A percentile compares a stretch with the other conserved stretches of the same genome.
phyloP scores from a whole-genome alignment of 768 basidiomycete species.

The Mrakia blollopis region DNA sequence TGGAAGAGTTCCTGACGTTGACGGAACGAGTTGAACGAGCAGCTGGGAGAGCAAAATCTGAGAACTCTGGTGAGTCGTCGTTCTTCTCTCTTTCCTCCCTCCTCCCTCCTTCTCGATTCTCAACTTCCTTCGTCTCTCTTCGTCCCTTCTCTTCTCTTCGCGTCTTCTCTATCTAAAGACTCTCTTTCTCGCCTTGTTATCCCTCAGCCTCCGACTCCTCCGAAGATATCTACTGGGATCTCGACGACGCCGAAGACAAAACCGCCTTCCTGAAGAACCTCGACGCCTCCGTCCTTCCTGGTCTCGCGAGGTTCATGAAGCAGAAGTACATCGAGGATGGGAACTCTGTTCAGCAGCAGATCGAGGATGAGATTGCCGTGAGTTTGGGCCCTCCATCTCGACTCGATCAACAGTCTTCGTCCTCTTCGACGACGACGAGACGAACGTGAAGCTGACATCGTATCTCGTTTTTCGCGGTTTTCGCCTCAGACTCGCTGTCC shows the following conservation, averaged over 20 bases:
- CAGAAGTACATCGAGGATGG: constrained; percentile 49
- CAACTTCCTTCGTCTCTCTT: not conserved
- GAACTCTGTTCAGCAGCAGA: constrained; percentile 55
- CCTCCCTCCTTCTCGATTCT: not conserved
- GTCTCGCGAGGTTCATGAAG: constrained; percentile 26
- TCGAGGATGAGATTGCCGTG: constrained; percentile 71
- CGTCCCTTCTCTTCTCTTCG: not conserved
- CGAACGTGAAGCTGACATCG: not conserved
- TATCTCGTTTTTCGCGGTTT: not conserved
- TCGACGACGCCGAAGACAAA: constrained; percentile 55
- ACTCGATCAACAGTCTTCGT: no score
- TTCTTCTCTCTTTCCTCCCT: not conserved
- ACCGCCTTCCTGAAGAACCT: constrained; percentile 17
- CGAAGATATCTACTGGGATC: constrained; percentile 56
- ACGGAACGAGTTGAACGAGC: constrained; percentile 61
- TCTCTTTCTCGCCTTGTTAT: not conserved
- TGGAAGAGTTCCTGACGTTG: constrained; percentile 54
- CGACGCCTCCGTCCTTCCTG: not conserved
- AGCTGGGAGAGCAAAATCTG: constrained; percentile 51
- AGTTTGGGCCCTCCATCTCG: constrained; percentile 36
- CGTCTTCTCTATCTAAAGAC: no score
- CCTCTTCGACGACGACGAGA: no score
- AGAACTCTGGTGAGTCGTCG: constrained; percentile 36
- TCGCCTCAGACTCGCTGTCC: constrained; percentile 58
- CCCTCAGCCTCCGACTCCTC: constrained; percentile 44